phyloP scores from a whole-genome alignment of 352 stramenopile genomes.

The Globisporangium middletonii region DNA sequence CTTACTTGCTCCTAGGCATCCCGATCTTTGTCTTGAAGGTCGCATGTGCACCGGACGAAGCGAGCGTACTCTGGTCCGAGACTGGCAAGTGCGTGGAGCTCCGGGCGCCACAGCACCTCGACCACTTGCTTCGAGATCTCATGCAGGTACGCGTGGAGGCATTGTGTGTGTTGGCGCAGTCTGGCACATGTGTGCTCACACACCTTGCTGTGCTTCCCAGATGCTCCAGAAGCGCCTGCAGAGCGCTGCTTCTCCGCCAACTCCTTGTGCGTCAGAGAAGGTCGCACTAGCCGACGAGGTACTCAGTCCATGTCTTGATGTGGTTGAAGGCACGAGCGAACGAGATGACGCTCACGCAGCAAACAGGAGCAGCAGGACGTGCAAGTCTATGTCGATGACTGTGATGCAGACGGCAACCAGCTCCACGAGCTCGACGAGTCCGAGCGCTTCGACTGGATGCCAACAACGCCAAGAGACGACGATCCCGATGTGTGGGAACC shows the following conservation, averaged over 20 bases:
- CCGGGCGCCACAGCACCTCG: conserved; percentile 30
- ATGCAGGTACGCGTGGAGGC: conserved; percentile 24
- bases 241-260: no score
- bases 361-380: neutral
- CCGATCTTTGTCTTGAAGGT: conserved; percentile 77
- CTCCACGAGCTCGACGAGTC: neutral
- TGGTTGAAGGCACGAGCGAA: neutral
- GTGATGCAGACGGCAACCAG: neutral
- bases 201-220: no score
- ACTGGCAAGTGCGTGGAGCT: conserved; percentile 25
- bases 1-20: conserved; percentile 30
- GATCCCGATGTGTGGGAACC: neutral
- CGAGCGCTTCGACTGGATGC: neutral
- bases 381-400: no score
- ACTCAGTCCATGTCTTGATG: neutral
- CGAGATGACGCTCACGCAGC: neutral
- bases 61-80: conserved; percentile 23
- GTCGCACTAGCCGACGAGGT: neutral
- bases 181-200: no score
- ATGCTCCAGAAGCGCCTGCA: neutral
- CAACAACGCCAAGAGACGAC: neutral
- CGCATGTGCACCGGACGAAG: conserved; percentile 19
- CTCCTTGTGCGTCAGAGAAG: no score
- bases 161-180: no score
- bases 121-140: conserved; percentile 33